These are phyloP conservation scores for Globisporangium paroecandrum DNA, from an alignment of 352 stramenopile genomes.

Conservation along the genomic window DNA sequence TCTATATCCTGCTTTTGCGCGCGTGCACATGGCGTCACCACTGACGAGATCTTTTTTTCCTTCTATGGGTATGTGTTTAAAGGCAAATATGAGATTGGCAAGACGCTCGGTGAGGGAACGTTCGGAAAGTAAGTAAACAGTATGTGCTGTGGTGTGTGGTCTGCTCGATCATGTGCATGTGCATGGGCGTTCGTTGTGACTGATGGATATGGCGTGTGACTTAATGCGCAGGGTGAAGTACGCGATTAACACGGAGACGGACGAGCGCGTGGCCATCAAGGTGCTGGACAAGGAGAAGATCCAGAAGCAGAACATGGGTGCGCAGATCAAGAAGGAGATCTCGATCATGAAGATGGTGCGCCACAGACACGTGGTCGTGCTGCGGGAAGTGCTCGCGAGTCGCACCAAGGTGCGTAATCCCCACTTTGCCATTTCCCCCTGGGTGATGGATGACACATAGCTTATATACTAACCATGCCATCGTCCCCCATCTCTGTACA, in stretches of 20 bases:
- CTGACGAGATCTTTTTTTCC: slow-evolving; percentile 21
- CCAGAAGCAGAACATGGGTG: slow-evolving; percentile 97
- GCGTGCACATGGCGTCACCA: not conserved
- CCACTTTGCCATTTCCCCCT: not conserved
- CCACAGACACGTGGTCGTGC: slow-evolving; percentile 86
- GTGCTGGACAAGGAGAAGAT: slow-evolving; percentile 98
- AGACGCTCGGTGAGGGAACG: slow-evolving; percentile 95
- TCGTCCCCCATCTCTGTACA: not conserved
- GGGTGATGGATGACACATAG: not conserved
- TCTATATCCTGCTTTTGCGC: not conserved
- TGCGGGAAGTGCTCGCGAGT: slow-evolving; percentile 88
- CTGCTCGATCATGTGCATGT: too few relatives aligned
- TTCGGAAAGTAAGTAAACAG: slow-evolving; percentile 92
- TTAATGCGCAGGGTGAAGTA: slow-evolving; percentile 81
- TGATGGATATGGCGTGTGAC: slow-evolving; percentile 1
- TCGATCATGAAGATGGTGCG: slow-evolving; percentile 98
- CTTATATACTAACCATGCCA: not conserved
- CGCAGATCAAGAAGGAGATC: slow-evolving; percentile 98
- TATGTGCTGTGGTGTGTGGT: not conserved
- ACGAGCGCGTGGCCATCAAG: slow-evolving; percentile 96
- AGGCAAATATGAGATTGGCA: slow-evolving; percentile 97
- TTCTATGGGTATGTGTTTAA: slow-evolving; percentile 21
- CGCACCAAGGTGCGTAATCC: slow-evolving; percentile 89
- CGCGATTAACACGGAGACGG: slow-evolving; percentile 94
- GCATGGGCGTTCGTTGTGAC: slow-evolving; percentile 1